Base-by-base conservation (phyloP, 1,284 basidiomycete species). In the Cutaneotrichosporon sp. region DNA sequence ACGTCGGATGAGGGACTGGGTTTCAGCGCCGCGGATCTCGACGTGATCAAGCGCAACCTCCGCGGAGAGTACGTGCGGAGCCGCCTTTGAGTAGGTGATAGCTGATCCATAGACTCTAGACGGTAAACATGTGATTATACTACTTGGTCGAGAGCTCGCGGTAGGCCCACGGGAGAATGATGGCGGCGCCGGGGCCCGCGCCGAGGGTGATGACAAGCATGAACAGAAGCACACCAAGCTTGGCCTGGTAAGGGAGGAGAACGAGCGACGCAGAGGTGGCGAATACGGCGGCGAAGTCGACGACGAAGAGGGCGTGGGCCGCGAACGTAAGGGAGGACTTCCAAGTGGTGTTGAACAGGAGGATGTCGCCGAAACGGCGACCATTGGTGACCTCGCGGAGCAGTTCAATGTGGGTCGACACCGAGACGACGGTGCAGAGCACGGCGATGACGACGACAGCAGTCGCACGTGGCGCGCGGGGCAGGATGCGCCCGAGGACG, bases 101-200 rank as follows among this genome's bases (percentile, higher is more conserved):
- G 16, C 31, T 13, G 27, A 22, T 34, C 8, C 27, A 50, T 27
- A 50, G 18, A 31, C 22, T 24, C 22, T 47, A 47, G 45, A 47
- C 22, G 14, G 33, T 50, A 33, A 6, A 50, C 49, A 50, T 50
- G 49, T 29, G 29, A 29, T 29, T 29, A 52, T 52, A 49, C 25
- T 49, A 53, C 22, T 25, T 14, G 33, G 24, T 36, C 20, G n/a
- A 24, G 34, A 53, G 20, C 57, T 63, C 61, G 24, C 54, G 29
- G 38, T 52, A 43, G 0, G 61, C 63, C 63, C 63, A 65, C 34
- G 55, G 24, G 38, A 65, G 45, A 25, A 56, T 59, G 45, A 62
- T 25, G 25, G 53, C 60, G 8, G 60, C 60, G 24, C 63, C 60
- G 3, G 63, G 63, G 16, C 63, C 63, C 16, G 54, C 31, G 31